Evolutionary conservation across 805 yeast species (phyloP).

Genomic region (Yarrowia sp.): DNA sequence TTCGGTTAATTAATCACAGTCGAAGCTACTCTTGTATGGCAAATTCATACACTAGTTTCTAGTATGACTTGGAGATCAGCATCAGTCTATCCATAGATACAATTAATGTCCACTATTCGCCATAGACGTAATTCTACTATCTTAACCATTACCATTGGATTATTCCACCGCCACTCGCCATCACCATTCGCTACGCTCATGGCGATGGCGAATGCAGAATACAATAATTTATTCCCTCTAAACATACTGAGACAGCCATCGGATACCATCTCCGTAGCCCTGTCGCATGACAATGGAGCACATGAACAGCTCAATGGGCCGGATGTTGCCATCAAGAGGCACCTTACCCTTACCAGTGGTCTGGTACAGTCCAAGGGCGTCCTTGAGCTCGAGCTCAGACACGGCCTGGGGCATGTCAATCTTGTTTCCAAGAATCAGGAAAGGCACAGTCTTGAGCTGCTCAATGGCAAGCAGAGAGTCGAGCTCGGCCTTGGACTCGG

Average conservation of each 20-base stretch:
- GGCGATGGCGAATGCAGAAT: no score
- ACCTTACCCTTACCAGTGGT: constrained; percentile 88
- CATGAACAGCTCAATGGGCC: constrained; percentile 97
- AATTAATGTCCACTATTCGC: no score
- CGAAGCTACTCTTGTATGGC: no score
- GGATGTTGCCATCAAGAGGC: constrained; percentile 59
- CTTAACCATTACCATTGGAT: no score
- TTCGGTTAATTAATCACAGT: no score
- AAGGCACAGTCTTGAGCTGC: constrained; percentile 86
- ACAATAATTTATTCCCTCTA: not conserved
- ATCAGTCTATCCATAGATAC: no score
- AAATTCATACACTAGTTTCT: no score
- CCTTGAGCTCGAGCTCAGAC: constrained; percentile 88
- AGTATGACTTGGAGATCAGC: no score
- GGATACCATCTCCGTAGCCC: constrained; percentile 97
- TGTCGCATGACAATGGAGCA: constrained; percentile 98
- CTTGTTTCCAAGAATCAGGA: constrained; percentile 91
- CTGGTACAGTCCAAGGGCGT: constrained; percentile 78
- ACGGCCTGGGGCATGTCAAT: constrained; percentile 94
- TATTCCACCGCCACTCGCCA: no score
- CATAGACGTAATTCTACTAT: no score
- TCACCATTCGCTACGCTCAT: not conserved
- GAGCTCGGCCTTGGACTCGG: constrained; percentile 91
- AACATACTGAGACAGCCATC: constrained; percentile 96
- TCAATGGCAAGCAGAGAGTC: constrained; percentile 91